Conservation (phyloP, 345 rosid species). For the Corymbia maculata region DNA sequence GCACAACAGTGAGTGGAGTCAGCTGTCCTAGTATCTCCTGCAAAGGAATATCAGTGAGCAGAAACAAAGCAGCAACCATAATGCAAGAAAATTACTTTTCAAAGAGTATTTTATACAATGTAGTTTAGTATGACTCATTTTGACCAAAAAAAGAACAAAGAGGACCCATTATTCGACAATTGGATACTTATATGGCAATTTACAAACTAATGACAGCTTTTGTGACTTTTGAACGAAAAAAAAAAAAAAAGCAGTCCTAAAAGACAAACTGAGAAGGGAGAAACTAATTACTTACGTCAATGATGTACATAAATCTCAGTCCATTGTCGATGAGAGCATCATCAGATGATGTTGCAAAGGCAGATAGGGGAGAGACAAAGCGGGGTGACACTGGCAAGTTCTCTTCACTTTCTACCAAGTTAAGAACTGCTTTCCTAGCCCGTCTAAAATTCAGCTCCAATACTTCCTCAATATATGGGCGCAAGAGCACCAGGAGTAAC, state of each 20-base stretch:
- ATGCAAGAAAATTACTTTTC: not conserved
- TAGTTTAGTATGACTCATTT: not conserved
- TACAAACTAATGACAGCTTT: not conserved
- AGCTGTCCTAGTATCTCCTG: conserved; percentile 90
- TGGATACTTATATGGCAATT: not conserved
- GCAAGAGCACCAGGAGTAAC: conserved; percentile 75
- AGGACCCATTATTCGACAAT: not conserved
- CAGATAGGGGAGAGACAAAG: conserved; percentile 43
- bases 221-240: not conserved
- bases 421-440: conserved; percentile 61
- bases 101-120: not conserved
- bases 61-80: not conserved
- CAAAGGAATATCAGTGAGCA: not conserved
- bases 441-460: conserved; percentile 81
- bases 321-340: conserved; percentile 62
- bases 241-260: not conserved
- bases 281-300: conserved; percentile 46
- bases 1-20: conserved; percentile 52
- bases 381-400: conserved; percentile 45
- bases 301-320: conserved; percentile 65
- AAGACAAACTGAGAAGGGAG: not conserved
- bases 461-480: conserved; percentile 88
- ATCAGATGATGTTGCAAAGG: conserved; percentile 51
- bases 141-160: not conserved
- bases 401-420: conserved; percentile 44